Conservation (phyloP, 148 eudicot genomes). For the Rheum nobile region DNA sequence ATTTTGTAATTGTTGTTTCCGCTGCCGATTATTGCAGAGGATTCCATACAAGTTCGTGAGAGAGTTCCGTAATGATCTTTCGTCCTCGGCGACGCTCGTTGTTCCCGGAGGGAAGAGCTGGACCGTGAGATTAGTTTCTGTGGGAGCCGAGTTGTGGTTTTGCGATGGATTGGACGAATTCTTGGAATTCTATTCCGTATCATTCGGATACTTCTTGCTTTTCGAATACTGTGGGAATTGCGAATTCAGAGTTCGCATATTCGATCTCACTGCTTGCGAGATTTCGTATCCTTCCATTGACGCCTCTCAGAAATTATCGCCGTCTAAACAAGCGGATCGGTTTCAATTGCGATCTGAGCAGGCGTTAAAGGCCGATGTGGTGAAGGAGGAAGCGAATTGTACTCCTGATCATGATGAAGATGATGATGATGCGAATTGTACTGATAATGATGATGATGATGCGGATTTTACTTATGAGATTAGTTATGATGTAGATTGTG, state of each 20-base stretch:
- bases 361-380: background rate
- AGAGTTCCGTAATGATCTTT: slow-evolving; percentile 15
- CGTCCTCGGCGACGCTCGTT: slow-evolving; percentile 16
- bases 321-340: background rate
- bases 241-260: slow-evolving; percentile 29
- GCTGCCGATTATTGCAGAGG: background rate
- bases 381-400: slow-evolving; percentile 2
- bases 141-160: slow-evolving; percentile 27
- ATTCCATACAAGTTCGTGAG: background rate
- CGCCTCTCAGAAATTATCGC: background rate
- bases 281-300: slow-evolving; percentile 21
- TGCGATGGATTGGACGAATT: slow-evolving; percentile 35
- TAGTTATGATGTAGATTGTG: background rate
- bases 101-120: slow-evolving; percentile 31
- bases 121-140: slow-evolving; percentile 16
- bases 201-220: slow-evolving; percentile 24
- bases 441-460: background rate
- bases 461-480: background rate
- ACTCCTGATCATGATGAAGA: slow-evolving; percentile 1
- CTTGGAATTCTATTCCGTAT: slow-evolving; percentile 23
- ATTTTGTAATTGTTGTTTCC: background rate
- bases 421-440: background rate
- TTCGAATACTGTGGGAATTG: slow-evolving; percentile 32
- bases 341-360: background rate
- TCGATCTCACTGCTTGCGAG: slow-evolving; percentile 25